Percentiles rank a stretch among this genome's conserved stretches.
Evolutionary conservation across 2,329 filamentous ascomycete species (phyloP).

Genomic region (Talaromyces sp.): DNA sequence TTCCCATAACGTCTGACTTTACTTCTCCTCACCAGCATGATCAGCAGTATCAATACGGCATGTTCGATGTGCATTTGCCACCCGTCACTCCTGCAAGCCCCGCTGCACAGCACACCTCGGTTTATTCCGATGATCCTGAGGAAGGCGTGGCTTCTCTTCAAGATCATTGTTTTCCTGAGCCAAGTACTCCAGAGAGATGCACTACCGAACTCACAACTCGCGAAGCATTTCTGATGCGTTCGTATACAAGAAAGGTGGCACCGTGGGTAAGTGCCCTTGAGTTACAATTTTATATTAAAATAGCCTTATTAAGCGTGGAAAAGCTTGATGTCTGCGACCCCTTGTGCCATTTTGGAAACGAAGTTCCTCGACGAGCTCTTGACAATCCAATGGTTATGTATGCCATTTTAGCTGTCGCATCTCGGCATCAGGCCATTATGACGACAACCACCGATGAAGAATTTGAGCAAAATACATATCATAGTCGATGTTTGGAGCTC

Average conservation of each 20-base stretch:
- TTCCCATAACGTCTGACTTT: no score
- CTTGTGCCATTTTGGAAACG: slow-evolving; percentile 25
- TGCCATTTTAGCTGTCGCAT: slow-evolving; percentile 30
- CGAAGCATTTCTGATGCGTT: slow-evolving; percentile 16
- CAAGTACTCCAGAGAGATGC: no score
- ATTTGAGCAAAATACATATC: slow-evolving; percentile 27
- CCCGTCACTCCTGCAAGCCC: no score
- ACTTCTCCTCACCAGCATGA: no score
- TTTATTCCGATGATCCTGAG: no score
- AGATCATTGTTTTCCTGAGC: no score
- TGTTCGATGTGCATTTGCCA: no score
- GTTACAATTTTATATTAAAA: not conserved
- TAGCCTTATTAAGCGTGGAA: slow-evolving; percentile 11
- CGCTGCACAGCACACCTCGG: no score
- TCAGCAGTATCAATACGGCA: no score
- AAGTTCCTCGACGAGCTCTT: slow-evolving; percentile 25
- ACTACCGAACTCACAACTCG: not conserved
- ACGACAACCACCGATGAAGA: slow-evolving; percentile 13
- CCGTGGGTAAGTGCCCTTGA: slow-evolving; percentile 21
- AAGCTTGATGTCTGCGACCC: slow-evolving; percentile 26
- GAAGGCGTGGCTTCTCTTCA: no score
- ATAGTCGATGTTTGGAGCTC: slow-evolving; percentile 28
- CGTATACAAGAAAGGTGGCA: slow-evolving; percentile 30
- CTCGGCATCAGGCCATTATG: slow-evolving; percentile 26
- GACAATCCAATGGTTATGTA: slow-evolving; percentile 27